Evolutionary conservation across 192 early-diverging fungal species (phyloP), one percentile per base, ranked within the genome.

Genomic region (Lunasporangiospora selenospora): DNA sequence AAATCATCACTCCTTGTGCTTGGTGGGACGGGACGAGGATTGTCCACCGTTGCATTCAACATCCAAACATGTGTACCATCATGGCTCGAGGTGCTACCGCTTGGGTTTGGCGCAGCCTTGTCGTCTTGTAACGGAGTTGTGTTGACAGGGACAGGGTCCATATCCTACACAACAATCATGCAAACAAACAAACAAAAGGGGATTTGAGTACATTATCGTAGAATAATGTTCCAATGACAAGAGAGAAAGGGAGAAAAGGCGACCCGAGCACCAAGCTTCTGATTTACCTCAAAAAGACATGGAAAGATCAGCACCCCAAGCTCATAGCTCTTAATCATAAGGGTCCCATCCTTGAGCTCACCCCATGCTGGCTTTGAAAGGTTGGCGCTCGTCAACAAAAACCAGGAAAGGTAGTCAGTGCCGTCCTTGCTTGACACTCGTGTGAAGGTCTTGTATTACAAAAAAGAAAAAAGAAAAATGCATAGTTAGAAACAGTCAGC

Each of bases 301-400:
- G 88, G 85, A 47, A 64, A 77, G 19, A 88, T 44, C 5, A 90
- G 66, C 2, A 90, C 85, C 0, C 89, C 89, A 1, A 90, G 60
- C 40, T 90, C 89, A 65, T 84, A 90, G 42, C 84, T 88, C 15
- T 87, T 67, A 19, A 90, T 82, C 30, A 75, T 65, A n/a, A 89
- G 60, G 43, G 84, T 78, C 5, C 54, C 67, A 21, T 66, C 75
- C 18, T 86, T 80, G 19, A 87, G 52, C 18, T 61, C 56, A 4
- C 89, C 89, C 88, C 87, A 90, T 3, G 89, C 89, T n/a, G 89
- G 88, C 58, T 85, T 82, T 9, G 80, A 83, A 23, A 90, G 75
- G 48, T 90, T 90, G 12, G 57, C 75, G 38, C 76, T 75, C 1
- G 78, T 81, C 15, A 82, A 24, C 13, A 83, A 34, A 23, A 65